A percentile compares a stretch with the other conserved stretches of the same genome.
phyloP scores from a whole-genome alignment of 2,329 filamentous ascomycete species.

The Aaosphaeria pasadenensis region DNA sequence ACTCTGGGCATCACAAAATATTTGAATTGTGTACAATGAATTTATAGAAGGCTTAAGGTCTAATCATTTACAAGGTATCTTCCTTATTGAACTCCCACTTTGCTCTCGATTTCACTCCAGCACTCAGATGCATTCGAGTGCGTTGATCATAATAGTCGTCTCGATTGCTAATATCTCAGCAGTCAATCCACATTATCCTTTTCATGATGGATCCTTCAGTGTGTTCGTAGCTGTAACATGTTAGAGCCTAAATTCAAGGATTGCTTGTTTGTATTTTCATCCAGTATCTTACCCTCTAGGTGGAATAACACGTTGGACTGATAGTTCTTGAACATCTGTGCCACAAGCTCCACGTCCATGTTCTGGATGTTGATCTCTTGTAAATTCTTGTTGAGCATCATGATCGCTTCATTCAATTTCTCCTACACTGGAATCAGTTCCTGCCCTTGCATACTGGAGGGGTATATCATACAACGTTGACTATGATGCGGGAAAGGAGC shows the following conservation, averaged over 20 bases:
- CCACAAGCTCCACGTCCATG: conserved; percentile 97
- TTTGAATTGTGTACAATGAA: too few relatives aligned
- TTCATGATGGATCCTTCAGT: conserved; percentile 69
- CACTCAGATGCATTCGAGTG: too few relatives aligned
- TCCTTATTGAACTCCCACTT: too few relatives aligned
- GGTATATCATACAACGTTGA: conserved; percentile 79
- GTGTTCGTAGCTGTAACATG: conserved; percentile 69
- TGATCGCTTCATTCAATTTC: conserved; percentile 92
- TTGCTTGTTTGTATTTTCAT: neutral
- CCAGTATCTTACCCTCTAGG: conserved; percentile 69
- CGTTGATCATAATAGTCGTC: too few relatives aligned
- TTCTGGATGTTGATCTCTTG: conserved; percentile 98
- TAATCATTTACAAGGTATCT: too few relatives aligned
- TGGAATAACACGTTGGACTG: conserved; percentile 97
- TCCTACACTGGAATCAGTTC: conserved; percentile 59
- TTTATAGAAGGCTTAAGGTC: too few relatives aligned
- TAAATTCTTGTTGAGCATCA: conserved; percentile 88
- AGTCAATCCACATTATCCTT: neutral
- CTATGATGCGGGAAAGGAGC: conserved; percentile 91
- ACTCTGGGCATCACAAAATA: too few relatives aligned
- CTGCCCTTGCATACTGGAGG: neutral
- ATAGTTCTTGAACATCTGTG: conserved; percentile 99
- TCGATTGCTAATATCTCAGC: neutral
- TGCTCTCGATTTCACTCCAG: too few relatives aligned
- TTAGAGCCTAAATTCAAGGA: neutral